Conservation (phyloP, 768 basidiomycete genomes). For the Leccinellum albellum region DNA sequence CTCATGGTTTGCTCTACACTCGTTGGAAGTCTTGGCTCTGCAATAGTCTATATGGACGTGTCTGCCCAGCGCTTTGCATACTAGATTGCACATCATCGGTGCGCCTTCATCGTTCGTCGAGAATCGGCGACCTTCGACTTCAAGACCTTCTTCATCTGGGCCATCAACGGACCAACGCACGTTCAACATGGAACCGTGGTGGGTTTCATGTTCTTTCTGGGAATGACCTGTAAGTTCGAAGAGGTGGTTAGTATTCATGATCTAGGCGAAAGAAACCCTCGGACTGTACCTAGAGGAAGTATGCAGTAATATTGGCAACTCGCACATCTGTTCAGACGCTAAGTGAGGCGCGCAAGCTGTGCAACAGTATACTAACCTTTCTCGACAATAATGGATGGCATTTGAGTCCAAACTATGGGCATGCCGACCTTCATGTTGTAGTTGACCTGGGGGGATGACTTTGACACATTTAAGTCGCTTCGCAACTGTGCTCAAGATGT, state of each 20-base stretch:
- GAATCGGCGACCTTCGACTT: conserved; percentile 51
- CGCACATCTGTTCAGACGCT: conserved; percentile 37
- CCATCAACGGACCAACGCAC: conserved; percentile 54
- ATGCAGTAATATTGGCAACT: conserved; percentile 59
- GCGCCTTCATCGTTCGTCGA: conserved; percentile 51
- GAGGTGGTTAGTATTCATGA: neutral
- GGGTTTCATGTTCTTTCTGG: conserved; percentile 56
- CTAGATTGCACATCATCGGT: conserved; percentile 58
- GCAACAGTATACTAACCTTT: conserved; percentile 32
- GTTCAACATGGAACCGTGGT: conserved; percentile 58
- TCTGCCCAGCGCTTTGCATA: conserved; percentile 49
- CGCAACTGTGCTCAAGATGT: conserved; percentile 34
- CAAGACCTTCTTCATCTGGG: conserved; percentile 45
- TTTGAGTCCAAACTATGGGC: conserved; percentile 41
- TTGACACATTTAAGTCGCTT: conserved; percentile 51
- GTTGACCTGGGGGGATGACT: conserved; percentile 39
- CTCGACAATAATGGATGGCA: conserved; percentile 52
- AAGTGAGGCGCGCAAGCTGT: neutral
- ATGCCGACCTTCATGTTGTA: conserved; percentile 47
- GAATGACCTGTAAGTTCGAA: conserved; percentile 44
- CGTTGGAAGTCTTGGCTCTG: conserved; percentile 31
- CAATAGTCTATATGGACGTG: conserved; percentile 58
- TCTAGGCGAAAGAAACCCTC: neutral
- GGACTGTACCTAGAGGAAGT: conserved; percentile 43
- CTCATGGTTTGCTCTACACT: conserved; percentile 40